Base-by-base conservation (phyloP, 2,329 filamentous ascomycete genomes). In the Xylariaceae sp. region DNA sequence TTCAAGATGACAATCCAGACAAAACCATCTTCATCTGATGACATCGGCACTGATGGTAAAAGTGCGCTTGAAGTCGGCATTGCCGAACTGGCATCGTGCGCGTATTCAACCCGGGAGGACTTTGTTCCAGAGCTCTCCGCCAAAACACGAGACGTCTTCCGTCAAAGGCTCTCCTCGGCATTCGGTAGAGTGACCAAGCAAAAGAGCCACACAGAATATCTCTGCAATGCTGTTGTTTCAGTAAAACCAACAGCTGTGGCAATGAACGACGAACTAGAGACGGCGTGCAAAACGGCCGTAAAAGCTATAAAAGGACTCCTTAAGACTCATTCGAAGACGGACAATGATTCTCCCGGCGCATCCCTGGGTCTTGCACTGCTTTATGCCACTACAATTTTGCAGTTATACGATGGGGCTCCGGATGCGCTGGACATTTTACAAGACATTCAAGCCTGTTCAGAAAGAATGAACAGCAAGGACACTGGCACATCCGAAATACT, bases 401-500 rank as follows among this genome's bases (percentile, higher is more conserved):
- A 96, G 66, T 78, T 96, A 9, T 96, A 96, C 71, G 91, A 92
- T 61, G 89, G 90, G 19, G 90, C 96, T 51, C 77, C 87, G 0
- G 94, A 97, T 63, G 89, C 90, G 0, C 80, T 96, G 18, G 84
- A 86, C 43, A 85, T 94, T 53, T 73, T 96, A 9, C 81, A 87
- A 47, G 92, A 96, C 59, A 76, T 96, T n/a, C 81, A 86, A 57
- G 75, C 86, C 51, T 90, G 87, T 66, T 86, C 86, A 51, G 77
- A 87, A 39, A 84, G 83, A 62, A 75, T 87, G 44, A 78, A 83
- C 57, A 73, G 76, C 0, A 75, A 81, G 55, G 70, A 80, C 36
- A 68, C 73, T 1, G 80, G 78, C 6, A 75, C 75, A 11, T 87
- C 89, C 0, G 84, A 89, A 61, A 78, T 89, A 22, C 71, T 96